Conservation (phyloP, 176 grass and related monocot genomes). For the Tuctoria greenei region DNA sequence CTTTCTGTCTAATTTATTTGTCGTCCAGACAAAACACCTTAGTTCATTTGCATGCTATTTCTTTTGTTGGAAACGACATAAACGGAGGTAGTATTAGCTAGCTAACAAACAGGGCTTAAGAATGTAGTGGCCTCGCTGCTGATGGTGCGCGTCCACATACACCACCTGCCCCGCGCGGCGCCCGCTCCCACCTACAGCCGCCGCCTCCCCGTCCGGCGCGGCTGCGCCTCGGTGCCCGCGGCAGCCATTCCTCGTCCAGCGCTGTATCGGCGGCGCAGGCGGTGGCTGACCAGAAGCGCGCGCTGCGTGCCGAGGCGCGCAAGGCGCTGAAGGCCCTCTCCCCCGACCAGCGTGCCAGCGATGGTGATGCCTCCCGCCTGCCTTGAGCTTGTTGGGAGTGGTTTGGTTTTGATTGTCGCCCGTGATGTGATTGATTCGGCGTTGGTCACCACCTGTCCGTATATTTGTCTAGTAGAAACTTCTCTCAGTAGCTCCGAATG, state of each 20-base stretch:
- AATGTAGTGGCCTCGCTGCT: conserved; percentile 45
- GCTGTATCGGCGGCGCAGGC: conserved; percentile 30
- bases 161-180: conserved; percentile 34
- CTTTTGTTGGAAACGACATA: too few relatives aligned
- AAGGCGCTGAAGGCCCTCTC: conserved; percentile 69
- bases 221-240: conserved; percentile 2
- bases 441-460: conserved; percentile 30
- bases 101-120: too few relatives aligned
- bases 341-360: conserved; percentile 56
- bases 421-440: not conserved
- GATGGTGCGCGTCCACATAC: conserved; percentile 42
- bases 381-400: not conserved
- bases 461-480: conserved; percentile 5
- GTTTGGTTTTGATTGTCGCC: not conserved
- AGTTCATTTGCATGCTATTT: too few relatives aligned
- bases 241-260: conserved; percentile 34
- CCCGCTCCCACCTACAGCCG: conserved; percentile 37
- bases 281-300: conserved; percentile 62
- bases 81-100: too few relatives aligned
- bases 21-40: too few relatives aligned
- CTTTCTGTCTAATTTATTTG: too few relatives aligned
- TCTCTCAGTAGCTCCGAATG: not conserved
- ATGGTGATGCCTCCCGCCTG: conserved; percentile 48
- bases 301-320: conserved; percentile 65
- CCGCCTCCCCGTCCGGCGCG: not conserved